Percentiles rank a stretch among this genome's conserved stretches.
phyloP scores from a whole-genome alignment of 2,329 filamentous ascomycete genomes.

The Cryphonectria radicalis region DNA sequence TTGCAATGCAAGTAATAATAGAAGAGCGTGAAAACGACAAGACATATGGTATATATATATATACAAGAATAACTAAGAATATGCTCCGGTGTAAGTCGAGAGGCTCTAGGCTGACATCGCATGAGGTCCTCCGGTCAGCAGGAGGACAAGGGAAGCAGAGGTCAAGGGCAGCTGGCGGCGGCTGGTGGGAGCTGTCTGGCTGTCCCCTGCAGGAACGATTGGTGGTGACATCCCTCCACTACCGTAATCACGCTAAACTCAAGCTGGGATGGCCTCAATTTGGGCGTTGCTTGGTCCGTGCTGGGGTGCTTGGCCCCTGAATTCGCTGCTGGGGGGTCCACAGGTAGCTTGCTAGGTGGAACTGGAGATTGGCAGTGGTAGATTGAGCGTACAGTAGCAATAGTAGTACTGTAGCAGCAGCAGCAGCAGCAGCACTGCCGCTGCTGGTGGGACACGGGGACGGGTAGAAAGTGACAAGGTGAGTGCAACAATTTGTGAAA shows the following conservation, averaged over 20 bases:
- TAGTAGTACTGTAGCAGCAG: neutral
- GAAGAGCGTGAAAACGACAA: neutral
- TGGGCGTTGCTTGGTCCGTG: conserved; percentile 10
- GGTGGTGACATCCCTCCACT: neutral
- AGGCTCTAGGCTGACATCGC: neutral
- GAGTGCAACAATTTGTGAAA: conserved; percentile 26
- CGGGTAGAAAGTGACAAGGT: conserved; percentile 22
- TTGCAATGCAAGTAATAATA: neutral
- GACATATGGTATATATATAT: neutral
- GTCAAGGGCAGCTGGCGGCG: conserved; percentile 14
- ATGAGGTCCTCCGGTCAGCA: neutral
- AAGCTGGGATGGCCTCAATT: conserved; percentile 11
- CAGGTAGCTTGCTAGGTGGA: conserved; percentile 7
- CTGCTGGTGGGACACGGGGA: conserved; percentile 14
- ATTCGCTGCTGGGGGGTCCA: conserved; percentile 1
- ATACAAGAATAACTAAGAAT: neutral
- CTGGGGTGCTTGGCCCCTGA: conserved; percentile 14
- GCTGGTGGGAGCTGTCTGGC: neutral
- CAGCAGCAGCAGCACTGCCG: too few species aligned
- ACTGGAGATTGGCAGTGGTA: conserved; percentile 7
- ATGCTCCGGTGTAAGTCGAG: neutral
- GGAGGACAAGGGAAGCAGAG: neutral
- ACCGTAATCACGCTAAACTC: conserved; percentile 13
- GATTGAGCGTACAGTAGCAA: neutral
- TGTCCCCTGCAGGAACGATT: neutral